Percentiles rank a stretch among this genome's conserved stretches.
Conservation (phyloP, 495 filamentous ascomycete species). For the Aspergillus asperescens region DNA sequence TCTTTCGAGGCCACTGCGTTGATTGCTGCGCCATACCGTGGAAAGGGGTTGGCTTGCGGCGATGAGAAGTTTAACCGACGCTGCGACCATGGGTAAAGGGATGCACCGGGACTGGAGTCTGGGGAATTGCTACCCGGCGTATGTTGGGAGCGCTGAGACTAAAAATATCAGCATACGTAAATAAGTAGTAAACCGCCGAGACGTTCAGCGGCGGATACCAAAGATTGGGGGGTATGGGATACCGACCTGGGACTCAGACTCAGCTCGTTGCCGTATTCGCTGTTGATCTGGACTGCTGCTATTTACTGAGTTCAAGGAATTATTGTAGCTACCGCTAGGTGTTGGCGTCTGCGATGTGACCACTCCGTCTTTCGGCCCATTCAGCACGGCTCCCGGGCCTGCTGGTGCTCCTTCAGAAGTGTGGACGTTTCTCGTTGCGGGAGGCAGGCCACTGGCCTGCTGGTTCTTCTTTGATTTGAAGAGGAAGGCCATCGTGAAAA, state of each 20-base stretch:
- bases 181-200: not conserved
- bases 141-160: constrained; percentile 34
- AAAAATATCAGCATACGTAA: constrained; percentile 8
- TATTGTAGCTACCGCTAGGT: constrained; percentile 60
- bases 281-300: constrained; percentile 50
- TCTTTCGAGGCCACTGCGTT: constrained; percentile 91
- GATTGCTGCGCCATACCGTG: constrained; percentile 93
- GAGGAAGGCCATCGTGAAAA: constrained; percentile 54
- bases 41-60: constrained; percentile 81
- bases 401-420: constrained; percentile 42
- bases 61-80: constrained; percentile 79
- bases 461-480: constrained; percentile 59
- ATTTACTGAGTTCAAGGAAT: constrained; percentile 54
- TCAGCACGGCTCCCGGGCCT: constrained; percentile 23
- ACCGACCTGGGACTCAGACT: constrained; percentile 49
- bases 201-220: not conserved
- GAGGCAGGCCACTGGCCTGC: constrained; percentile 44
- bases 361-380: constrained; percentile 40
- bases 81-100: constrained; percentile 95
- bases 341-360: constrained; percentile 49
- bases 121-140: constrained; percentile 35
- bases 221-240: constrained; percentile 1
- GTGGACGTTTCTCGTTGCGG: constrained; percentile 49
- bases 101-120: constrained; percentile 41
- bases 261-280: constrained; percentile 45